Percentiles rank a stretch among this genome's conserved stretches.
Conservation (phyloP, 2,329 filamentous ascomycete genomes). For the Berkeleyomyces rouxiae region DNA sequence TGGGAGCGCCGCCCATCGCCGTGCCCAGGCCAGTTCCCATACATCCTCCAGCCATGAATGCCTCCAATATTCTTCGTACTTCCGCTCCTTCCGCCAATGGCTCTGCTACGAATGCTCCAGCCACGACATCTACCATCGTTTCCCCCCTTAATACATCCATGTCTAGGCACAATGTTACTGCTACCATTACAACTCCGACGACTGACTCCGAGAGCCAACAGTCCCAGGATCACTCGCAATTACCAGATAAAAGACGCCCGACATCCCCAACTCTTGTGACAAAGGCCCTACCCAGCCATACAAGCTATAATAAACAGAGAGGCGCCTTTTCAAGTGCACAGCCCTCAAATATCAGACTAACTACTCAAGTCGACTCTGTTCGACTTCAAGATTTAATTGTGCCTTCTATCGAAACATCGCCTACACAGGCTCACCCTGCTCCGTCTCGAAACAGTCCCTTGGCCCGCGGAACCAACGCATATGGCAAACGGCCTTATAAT, state of each 20-base stretch:
- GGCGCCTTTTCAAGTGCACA: neutral
- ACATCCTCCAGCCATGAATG: neutral
- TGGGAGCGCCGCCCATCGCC: neutral
- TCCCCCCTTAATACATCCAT: too few species aligned
- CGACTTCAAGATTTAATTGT: conserved; percentile 1
- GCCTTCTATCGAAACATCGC: conserved; percentile 8
- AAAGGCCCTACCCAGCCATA: neutral
- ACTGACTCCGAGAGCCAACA: neutral
- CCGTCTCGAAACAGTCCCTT: neutral
- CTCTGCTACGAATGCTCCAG: neutral
- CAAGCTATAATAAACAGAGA: neutral
- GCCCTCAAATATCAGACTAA: neutral
- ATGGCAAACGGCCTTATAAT: conserved; percentile 4
- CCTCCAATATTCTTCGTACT: neutral
- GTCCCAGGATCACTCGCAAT: neutral
- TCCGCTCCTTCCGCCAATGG: neutral
- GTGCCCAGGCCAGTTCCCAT: neutral
- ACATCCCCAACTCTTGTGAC: neutral
- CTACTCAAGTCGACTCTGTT: neutral
- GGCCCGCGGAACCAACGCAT: neutral
- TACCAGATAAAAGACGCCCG: neutral
- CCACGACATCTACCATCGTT: neutral
- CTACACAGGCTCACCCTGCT: neutral
- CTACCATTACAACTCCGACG: neutral
- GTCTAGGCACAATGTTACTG: neutral